Evolutionary conservation across 2,329 filamentous ascomycete species (phyloP), one percentile per base, ranked within the genome.

Genomic region (Thermoascus crustaceus): DNA sequence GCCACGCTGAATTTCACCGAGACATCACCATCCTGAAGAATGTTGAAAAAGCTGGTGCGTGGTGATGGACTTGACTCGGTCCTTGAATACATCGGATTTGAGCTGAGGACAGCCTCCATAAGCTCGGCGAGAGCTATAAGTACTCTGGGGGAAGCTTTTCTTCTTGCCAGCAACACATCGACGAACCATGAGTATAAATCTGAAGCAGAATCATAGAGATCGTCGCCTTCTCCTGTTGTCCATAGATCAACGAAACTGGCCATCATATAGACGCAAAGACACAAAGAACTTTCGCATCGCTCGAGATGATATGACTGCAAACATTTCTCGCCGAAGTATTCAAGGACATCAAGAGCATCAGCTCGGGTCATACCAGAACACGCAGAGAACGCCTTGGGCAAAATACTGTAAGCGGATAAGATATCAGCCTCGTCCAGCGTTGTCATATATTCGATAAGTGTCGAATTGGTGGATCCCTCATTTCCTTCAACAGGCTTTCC

Each of bases 111-210:
- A 19, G 72, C 70, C 39, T 87, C 73, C 0, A 96, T 67, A 9
- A 98, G 66, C 14, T 67, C 63, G 3, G 80, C 75, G 40, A 95
- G 67, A 1, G 71, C 68, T 34, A 78, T 75, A 44, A 88, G 80
- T 1, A 82, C 75, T 38, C 68, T 71, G 2, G 78, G 64, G 0
- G 89, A 93, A 31, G 86, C 71, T 23, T 82, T 71, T 29, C 79
- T 78, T 29, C 75, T 80, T 4, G 74, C 71, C 17, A 94, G 62
- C 19, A 79, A 75, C 11, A 71, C 71, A 35, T 76, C 75, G 30
- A 87, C 72, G 45, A 91, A 81, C 66, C 86, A 85, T 29, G 74
- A 64, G 57, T 96, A 96, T 13, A 95, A 64, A 41, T 93, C 81
- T 13, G 78, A 73, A 3, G 81, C 84, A 25, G 74, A 69, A 3